Evolutionary conservation across 2,329 filamentous ascomycete genomes (phyloP), one percentile per base, ranked within the genome.

Genomic region (Sporothrix brunneoviolacea): DNA sequence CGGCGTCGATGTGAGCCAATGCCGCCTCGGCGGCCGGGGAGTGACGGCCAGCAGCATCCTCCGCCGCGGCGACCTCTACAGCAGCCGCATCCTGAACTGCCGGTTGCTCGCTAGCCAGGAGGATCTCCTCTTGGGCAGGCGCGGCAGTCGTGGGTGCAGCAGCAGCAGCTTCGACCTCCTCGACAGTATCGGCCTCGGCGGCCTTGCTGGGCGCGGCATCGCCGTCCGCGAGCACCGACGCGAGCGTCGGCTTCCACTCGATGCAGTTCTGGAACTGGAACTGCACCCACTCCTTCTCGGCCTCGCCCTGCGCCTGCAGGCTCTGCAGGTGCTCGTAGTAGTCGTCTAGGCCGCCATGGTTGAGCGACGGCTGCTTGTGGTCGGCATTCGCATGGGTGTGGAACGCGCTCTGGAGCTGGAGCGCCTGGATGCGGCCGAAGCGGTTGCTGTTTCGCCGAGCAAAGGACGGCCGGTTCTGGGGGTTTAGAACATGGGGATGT

Each of bases 321-420:
- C 86, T 85, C 68, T 91, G 89, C 73, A 93, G 86, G 49, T 89
- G 88, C 66, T 93, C 89, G 62, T 90, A 94, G 70, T 95, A 96
- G 60, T 88, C 90, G 55, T 91, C 90, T 76, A 97, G 65, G 54
- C 85, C 86, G 56, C 79, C 79, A 70, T 85, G 79, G 52, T 65
- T 69, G 16, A 61, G 61, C 52, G 63, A 65, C 57, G 70, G 74
- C 37, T 74, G 70, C 50, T 78, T 77, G 59, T 79, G 74, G 57
- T 86, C 83, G 52, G 73, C 66, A 57, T 75, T 73, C 54, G 75
- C 71, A 21, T 70, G 75, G 57, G 70, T 80, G 61, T 89, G 84
- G 61, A 93, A 91, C 59, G 84, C 86, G 73, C 79, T 84, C 65
- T 91, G 87, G 54, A 88, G 81, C 63, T 88, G 83, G 55, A 87